A percentile compares a stretch with the other conserved stretches of the same genome.
Conservation (phyloP, 805 yeast species). For the Candida sanyiensis region DNA sequence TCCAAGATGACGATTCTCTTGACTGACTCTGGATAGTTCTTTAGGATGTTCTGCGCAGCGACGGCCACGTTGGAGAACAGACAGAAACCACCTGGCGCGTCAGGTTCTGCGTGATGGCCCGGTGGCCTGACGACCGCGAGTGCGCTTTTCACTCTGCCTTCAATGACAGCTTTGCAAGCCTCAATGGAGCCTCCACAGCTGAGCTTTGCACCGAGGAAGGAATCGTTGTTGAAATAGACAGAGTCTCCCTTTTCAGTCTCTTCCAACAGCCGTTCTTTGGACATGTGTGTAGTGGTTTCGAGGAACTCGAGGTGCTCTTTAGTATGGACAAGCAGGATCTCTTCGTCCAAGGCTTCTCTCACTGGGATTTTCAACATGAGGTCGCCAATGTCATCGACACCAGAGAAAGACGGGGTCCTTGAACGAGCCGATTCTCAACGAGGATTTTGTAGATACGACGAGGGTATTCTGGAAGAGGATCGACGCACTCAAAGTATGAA, state of each 20-base stretch:
- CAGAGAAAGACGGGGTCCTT: conserved; percentile 66
- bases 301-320: conserved; percentile 72
- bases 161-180: conserved; percentile 92
- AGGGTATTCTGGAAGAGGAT: conserved; percentile 99
- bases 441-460: conserved; percentile 88
- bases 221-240: conserved; percentile 89
- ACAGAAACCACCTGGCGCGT: conserved; percentile 95
- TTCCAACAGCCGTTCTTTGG: conserved; percentile 66
- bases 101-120: conserved; percentile 99
- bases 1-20: conserved; percentile 78
- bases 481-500: conserved; percentile 87
- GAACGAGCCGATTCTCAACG: conserved; percentile 88
- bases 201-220: conserved; percentile 77
- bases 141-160: conserved; percentile 85
- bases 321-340: conserved; percentile 81
- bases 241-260: conserved; percentile 93
- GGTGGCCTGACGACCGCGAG: conserved; percentile 97
- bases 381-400: conserved; percentile 72
- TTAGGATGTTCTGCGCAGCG: conserved; percentile 82
- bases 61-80: conserved; percentile 94
- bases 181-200: conserved; percentile 97
- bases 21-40: conserved; percentile 82
- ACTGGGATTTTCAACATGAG: conserved; percentile 86
- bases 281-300: conserved; percentile 70
- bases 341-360: conserved; percentile 83